These are phyloP conservation scores for Endocalyx cinctus DNA, from an alignment of 2,329 filamentous ascomycete species.

Conservation along the genomic window DNA sequence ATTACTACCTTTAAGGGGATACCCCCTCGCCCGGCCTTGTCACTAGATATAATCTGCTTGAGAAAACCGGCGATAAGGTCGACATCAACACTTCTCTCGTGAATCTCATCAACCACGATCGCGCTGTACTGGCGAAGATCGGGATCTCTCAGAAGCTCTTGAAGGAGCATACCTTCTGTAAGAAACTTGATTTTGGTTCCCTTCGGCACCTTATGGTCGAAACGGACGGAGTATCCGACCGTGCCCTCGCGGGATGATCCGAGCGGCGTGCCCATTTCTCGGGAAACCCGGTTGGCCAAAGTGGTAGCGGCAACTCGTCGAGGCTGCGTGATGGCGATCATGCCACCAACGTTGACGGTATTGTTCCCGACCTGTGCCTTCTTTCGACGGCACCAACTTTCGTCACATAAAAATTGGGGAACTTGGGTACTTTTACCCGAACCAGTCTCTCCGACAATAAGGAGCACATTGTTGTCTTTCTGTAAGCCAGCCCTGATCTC, in stretches of 20 bases:
- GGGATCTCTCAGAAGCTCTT: conserved; percentile 86
- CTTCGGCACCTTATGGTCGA: conserved; percentile 79
- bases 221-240: conserved; percentile 92
- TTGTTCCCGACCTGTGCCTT: conserved; percentile 44
- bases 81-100: conserved; percentile 92
- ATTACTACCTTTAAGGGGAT: conserved; percentile 81
- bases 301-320: conserved; percentile 91
- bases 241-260: conserved; percentile 37
- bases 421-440: conserved; percentile 97
- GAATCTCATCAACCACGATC: conserved; percentile 91
- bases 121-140: conserved; percentile 80
- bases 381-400: conserved; percentile 70
- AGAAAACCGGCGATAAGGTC: conserved; percentile 87
- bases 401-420: conserved; percentile 77
- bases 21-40: conserved; percentile 62
- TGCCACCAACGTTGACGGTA: conserved; percentile 61
- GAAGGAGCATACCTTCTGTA: conserved; percentile 92
- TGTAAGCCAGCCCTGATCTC: conserved; percentile 63
- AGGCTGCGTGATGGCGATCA: conserved; percentile 91
- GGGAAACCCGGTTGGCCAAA: conserved; percentile 79
- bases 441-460: conserved; percentile 90
- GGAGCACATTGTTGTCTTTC: conserved; percentile 63
- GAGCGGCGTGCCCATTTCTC: conserved; percentile 61
- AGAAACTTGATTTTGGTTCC: conserved; percentile 88
- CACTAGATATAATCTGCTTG: conserved; percentile 64